These are phyloP conservation scores for Penicillium subrubescens DNA, from an alignment of 495 filamentous ascomycete genomes.

Conservation along the genomic window DNA sequence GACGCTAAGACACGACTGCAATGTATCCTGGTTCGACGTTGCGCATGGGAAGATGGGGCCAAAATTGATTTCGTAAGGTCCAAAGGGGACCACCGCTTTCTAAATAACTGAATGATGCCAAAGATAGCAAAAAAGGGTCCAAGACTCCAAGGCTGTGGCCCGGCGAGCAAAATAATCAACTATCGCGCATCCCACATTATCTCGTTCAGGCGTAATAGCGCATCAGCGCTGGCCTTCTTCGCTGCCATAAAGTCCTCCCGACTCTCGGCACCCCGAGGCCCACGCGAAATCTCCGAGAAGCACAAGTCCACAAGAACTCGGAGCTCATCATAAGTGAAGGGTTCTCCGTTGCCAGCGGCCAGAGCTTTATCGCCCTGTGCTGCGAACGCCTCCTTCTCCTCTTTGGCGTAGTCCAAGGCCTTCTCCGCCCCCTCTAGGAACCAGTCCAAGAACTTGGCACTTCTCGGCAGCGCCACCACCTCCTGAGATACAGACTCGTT, in stretches of 20 bases:
- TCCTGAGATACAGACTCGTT: slow-evolving; percentile 28
- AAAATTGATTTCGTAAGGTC: not conserved
- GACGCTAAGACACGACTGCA: not conserved
- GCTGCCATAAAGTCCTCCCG: slow-evolving; percentile 73
- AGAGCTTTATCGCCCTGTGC: slow-evolving; percentile 38
- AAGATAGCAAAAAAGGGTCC: not conserved
- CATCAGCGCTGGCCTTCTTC: slow-evolving; percentile 74
- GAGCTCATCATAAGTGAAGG: slow-evolving; percentile 80
- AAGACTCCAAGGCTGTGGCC: not conserved
- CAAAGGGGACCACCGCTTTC: not conserved
- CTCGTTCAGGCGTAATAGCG: slow-evolving; percentile 74
- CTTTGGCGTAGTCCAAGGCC: slow-evolving; percentile 64
- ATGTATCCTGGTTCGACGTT: not conserved
- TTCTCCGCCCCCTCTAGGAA: slow-evolving; percentile 77
- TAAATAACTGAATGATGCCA: slow-evolving; percentile 1
- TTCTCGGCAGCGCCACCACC: slow-evolving; percentile 67
- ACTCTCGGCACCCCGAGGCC: slow-evolving; percentile 59
- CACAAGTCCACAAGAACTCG: slow-evolving; percentile 82
- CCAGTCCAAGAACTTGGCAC: slow-evolving; percentile 76
- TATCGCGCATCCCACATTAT: slow-evolving; percentile 68
- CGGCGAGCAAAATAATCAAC: slow-evolving; percentile 3
- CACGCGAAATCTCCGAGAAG: slow-evolving; percentile 73
- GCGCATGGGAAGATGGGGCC: not conserved
- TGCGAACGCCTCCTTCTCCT: slow-evolving; percentile 49
- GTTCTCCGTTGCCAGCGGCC: slow-evolving; percentile 44